phyloP scores from a whole-genome alignment of 2,329 filamentous ascomycete species.

The Diaporthe citriasiana region DNA sequence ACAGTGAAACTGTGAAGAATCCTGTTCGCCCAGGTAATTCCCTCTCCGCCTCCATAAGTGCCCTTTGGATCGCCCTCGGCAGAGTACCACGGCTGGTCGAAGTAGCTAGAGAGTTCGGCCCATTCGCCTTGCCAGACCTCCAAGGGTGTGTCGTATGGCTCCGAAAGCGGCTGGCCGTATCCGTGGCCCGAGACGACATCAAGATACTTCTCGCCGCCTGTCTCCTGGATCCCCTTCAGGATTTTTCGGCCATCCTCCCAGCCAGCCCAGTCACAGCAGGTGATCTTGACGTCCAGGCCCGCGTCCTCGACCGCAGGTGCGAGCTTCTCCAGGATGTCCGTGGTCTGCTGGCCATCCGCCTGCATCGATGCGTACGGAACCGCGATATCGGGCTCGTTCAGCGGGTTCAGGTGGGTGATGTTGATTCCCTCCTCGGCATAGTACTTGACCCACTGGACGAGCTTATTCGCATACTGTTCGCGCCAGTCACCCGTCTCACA shows the following conservation, averaged over 20 bases:
- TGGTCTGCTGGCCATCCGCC: slow-evolving; percentile 36
- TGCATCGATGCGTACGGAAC: slow-evolving; percentile 33
- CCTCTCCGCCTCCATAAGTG: slow-evolving; percentile 35
- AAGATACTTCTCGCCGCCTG: slow-evolving; percentile 51
- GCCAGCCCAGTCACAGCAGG: slow-evolving; percentile 32
- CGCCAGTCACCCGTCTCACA: slow-evolving; percentile 38
- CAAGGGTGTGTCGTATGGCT: slow-evolving; percentile 54
- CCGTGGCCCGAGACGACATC: slow-evolving; percentile 57
- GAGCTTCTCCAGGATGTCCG: slow-evolving; percentile 34
- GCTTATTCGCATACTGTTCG: slow-evolving; percentile 35
- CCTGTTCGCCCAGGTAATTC: slow-evolving; percentile 37
- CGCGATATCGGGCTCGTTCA: slow-evolving; percentile 43
- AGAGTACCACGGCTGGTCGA: slow-evolving; percentile 37
- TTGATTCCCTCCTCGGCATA: slow-evolving; percentile 41
- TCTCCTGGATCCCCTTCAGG: slow-evolving; percentile 36
- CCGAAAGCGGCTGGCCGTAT: slow-evolving; percentile 53
- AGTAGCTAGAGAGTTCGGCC: slow-evolving; percentile 38
- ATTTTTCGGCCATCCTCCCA: slow-evolving; percentile 24
- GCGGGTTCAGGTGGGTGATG: slow-evolving; percentile 42
- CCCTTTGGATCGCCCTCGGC: slow-evolving; percentile 36
- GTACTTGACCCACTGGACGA: slow-evolving; percentile 35
- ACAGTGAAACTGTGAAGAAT: slow-evolving; percentile 38
- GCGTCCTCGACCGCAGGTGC: slow-evolving; percentile 22
- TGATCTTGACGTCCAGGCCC: slow-evolving; percentile 33
- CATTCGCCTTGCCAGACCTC: slow-evolving; percentile 60